phyloP scores from a whole-genome alignment of 2,329 filamentous ascomycete genomes.

The Penicillium decumbens region DNA sequence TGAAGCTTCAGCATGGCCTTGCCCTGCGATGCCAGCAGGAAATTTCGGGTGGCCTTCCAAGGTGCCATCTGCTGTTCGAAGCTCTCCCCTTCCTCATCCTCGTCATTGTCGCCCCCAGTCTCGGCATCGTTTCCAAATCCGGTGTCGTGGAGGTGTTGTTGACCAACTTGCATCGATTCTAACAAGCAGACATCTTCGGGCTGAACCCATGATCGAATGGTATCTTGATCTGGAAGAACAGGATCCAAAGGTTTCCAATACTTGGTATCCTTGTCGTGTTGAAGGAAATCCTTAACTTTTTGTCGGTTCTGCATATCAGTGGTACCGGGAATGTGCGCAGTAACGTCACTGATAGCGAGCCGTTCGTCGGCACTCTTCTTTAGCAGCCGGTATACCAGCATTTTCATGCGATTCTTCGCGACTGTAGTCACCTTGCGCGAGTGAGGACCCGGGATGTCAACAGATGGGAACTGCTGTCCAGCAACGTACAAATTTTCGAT shows the following conservation, averaged over 20 bases:
- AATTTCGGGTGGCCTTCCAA: constrained; percentile 96
- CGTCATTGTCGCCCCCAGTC: constrained; percentile 60
- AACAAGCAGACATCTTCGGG: constrained; percentile 93
- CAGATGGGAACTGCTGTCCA: constrained; percentile 85
- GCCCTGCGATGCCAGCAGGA: constrained; percentile 84
- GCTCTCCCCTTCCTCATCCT: constrained; percentile 66
- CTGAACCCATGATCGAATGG: constrained; percentile 81
- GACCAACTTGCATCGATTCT: constrained; percentile 93
- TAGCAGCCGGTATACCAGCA: constrained; percentile 88
- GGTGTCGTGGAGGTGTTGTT: constrained; percentile 84
- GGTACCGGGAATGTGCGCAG: constrained; percentile 84
- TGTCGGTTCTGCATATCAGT: constrained; percentile 94
- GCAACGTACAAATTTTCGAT: constrained; percentile 89
- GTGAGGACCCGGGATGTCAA: constrained; percentile 89
- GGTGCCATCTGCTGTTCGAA: constrained; percentile 86
- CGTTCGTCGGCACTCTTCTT: constrained; percentile 66
- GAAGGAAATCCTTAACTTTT: constrained; percentile 94
- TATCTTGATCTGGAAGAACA: constrained; percentile 68
- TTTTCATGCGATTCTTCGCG: constrained; percentile 94
- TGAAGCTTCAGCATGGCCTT: constrained; percentile 97
- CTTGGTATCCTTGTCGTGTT: constrained; percentile 81
- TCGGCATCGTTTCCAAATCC: constrained; percentile 71
- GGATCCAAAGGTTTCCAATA: constrained; percentile 79
- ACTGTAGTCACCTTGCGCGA: constrained; percentile 93
- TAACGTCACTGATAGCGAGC: constrained; percentile 76